Base-by-base conservation (phyloP, 768 basidiomycete species). In the Peribolospora kevripleyi region DNA sequence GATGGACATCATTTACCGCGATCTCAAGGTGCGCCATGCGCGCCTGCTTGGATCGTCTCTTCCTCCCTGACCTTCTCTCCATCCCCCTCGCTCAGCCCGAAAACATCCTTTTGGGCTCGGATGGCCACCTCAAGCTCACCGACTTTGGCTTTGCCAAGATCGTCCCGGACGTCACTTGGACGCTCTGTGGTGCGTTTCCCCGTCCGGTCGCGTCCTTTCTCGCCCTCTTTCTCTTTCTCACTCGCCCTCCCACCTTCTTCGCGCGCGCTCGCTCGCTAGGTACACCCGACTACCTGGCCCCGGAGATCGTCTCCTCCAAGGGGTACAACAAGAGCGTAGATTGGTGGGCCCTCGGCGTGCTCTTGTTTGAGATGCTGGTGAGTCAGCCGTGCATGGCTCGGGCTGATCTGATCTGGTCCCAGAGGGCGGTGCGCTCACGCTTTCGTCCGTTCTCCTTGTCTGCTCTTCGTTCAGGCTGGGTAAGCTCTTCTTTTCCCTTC, bases 271-370 rank as follows among this genome's bases (percentile, higher is more conserved):
- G 25, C 25, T 25, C 25, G 25, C 9, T 45, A 60, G 85, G 85
- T 43, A 91, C 86, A 5, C 86, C 87, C 39, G 86, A 90, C 69
- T 97, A 98, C 65, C 78, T 98, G 41, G 93, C 93, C 2, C 93
- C 93, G 7, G 93, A 98, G 69, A 93, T 98, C 56, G 93, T 98
- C 50, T 82, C 91, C 65, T 88, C 85, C 6, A 86, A 93, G 60
- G 93, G 93, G 10, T 91, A 98, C 68, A 90, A 90, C 41, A 95
- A 95, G 68, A 87, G 88, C 13, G 91, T 91, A 3, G 93, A 97
- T 66, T 97, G 90, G 91, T 98, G 91, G 88, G 91, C 93, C 6
- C 82, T 90, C 62, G 93, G 93, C 38, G 84, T 97, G 46, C 72
- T 98, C 47, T 87, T 84, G 68, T 98, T 91, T 65, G 93, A 98